Base-by-base conservation (phyloP, 768 basidiomycete species). In the Agaricus subrufescens region DNA sequence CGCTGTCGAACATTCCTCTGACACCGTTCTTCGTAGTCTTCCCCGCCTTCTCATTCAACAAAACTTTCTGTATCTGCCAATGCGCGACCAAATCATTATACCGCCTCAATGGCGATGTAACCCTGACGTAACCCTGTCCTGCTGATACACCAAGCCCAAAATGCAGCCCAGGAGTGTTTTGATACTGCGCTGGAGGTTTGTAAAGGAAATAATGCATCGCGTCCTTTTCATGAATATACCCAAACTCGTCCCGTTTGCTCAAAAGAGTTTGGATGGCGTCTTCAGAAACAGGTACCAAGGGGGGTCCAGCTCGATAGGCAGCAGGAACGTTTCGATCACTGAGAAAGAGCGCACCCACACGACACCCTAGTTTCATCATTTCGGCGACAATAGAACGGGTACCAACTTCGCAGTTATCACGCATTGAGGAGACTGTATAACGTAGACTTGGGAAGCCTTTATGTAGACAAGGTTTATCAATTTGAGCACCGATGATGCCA, bases 41-140 rank as follows among this genome's bases (percentile, higher is more conserved):
- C 12, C 65, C 52, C 0, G 74, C 69, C 4, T 68, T 62, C 2
- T 67, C 60, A 14, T 74, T 68, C 6, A 88, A 71, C 10, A 98
- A 69, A 4, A 80, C 81, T 49, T 85, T 74, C 65, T 97, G 95
- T 70, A 99, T 83, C 68, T 98, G 95, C 93, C 94, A 99, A 71
- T 98, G 97, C 9, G 75, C 72, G 11, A 94, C 67, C 54, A 97
- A 67, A 69, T 99, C 97, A 37, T 72, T 70, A 68, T 84, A 97
- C 44, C 97, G 84, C 42, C 97, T 81, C 44, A 99, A 72, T 0
- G 97, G 97, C 4, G 89, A 92, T 8, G 97, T 98, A 8, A 81
- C 84, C 23, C 90, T 82, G 15, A 79, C 71, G 67, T 99, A 99
- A 3, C 95, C 95, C 60, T 88, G 87, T 42, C 82, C 81, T 2